These are phyloP conservation scores for Candida pseudoviswanathii DNA, from an alignment of 1,139 yeast genomes.

Conservation along the genomic window DNA sequence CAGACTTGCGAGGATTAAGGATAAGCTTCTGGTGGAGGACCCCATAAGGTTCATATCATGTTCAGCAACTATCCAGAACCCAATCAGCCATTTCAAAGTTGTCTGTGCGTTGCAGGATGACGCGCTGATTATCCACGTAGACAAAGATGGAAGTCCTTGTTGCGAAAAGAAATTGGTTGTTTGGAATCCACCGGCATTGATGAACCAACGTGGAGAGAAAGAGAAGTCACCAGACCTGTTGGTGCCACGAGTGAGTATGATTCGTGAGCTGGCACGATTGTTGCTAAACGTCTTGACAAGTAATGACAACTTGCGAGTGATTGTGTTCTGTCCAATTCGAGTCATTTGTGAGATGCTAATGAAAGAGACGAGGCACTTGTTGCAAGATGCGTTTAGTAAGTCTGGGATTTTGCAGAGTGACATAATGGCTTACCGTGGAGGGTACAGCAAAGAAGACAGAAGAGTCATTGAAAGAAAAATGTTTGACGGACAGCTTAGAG, in stretches of 20 bases:
- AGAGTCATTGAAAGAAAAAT: slow-evolving; percentile 84
- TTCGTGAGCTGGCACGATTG: slow-evolving; percentile 74
- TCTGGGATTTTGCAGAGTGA: slow-evolving; percentile 53
- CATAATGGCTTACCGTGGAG: slow-evolving; percentile 94
- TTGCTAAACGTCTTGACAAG: slow-evolving; percentile 62
- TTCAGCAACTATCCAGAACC: slow-evolving; percentile 86
- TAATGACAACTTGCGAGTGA: slow-evolving; percentile 60
- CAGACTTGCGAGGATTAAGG: slow-evolving; percentile 44
- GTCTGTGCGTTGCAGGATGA: slow-evolving; percentile 64
- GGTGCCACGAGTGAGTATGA: slow-evolving; percentile 63
- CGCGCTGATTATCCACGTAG: slow-evolving; percentile 52
- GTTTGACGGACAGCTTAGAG: slow-evolving; percentile 83
- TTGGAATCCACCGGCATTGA: slow-evolving; percentile 79
- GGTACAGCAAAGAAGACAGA: slow-evolving; percentile 84
- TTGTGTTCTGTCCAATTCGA: slow-evolving; percentile 88
- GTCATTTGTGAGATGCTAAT: slow-evolving; percentile 83
- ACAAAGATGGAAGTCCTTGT: slow-evolving; percentile 85
- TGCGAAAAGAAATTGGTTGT: slow-evolving; percentile 74
- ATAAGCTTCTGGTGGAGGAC: slow-evolving; percentile 11
- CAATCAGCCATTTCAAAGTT: slow-evolving; percentile 66
- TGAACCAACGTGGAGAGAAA: slow-evolving; percentile 57
- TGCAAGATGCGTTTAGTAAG: slow-evolving; percentile 30
- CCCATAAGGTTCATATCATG: slow-evolving; percentile 74
- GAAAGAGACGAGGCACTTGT: slow-evolving; percentile 68
- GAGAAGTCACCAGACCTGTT: slow-evolving; percentile 21